Base-by-base conservation (phyloP, 2,329 filamentous ascomycete genomes). In the Ascomycota sp. region DNA sequence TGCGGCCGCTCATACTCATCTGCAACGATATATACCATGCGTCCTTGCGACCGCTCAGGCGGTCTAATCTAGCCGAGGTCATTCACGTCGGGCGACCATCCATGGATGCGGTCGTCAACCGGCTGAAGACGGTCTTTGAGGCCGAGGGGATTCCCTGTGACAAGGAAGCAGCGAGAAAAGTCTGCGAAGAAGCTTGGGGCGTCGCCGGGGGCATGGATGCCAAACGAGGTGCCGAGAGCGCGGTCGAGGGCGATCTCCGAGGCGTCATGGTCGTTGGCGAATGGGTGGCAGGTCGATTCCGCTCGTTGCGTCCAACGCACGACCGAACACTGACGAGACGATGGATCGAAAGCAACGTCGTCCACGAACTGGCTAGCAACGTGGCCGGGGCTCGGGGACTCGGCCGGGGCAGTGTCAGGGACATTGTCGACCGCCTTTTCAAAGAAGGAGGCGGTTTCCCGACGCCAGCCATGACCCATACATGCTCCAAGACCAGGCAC, bases 11-110 rank as follows among this genome's bases (percentile, higher is more conserved):
- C 20, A 82, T 98, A 30, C 61, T 98, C 28, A 89, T 98, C 41
- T 98, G 89, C 58, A 98, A 98, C 43, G 91, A 98, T 48, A 72
- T 95, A 1, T 98, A 98, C 45, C 83, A 93, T 40, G 75, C 86
- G 4, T 80, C 85, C 13, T 63, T 98, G 25, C 69, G 83, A 20
- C 83, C 81, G 0, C 60, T 98, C 7, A 72, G 89, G n/a, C 78
- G 86, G 38, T 85, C 82, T 0, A 71, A 62, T 5, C 56, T 89
- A 29, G 89, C 86, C 0, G 89, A 98, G 48, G 73, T 95, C 24
- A 75, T 98, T 15, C 83, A 92, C 44, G 76, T 93, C 22, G 80
- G 86, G 28, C 89, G 89, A 42, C 83, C 89, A 2, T 74, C 79
- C 0, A 56, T 95, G 8, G 85, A 92, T 36, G 77, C 83, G 29